Evolutionary conservation across 2,329 filamentous ascomycete species (phyloP).

Genomic region (Orbilia blumenaviensis): DNA sequence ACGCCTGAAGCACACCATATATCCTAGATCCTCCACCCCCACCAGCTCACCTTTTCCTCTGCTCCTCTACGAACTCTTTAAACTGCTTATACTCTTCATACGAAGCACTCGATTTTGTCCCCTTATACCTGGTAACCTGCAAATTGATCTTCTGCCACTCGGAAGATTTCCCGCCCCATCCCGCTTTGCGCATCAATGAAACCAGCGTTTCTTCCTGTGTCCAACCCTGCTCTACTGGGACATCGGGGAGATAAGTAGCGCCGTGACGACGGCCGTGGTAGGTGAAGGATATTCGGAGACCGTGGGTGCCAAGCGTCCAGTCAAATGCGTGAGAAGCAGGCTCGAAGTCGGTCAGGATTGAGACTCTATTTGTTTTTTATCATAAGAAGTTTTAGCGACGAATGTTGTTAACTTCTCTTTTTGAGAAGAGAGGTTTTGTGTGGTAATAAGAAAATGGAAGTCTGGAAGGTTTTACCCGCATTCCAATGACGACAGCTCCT

Average conservation of each 20-base stretch:
- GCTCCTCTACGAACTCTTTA: constrained; percentile 73
- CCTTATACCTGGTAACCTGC: constrained; percentile 84
- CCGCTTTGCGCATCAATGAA: constrained; percentile 92
- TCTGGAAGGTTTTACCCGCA: constrained; percentile 46
- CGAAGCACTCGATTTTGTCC: constrained; percentile 75
- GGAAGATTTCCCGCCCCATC: constrained; percentile 75
- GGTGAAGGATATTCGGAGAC: constrained; percentile 85
- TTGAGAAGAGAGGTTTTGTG: no score
- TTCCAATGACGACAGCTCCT: constrained; percentile 69
- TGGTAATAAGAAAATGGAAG: not conserved
- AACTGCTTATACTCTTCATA: constrained; percentile 82
- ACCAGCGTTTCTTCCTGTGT: constrained; percentile 88
- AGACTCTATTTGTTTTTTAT: constrained; percentile 76
- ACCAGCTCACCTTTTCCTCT: constrained; percentile 9
- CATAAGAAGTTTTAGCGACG: no score
- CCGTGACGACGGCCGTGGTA: constrained; percentile 77
- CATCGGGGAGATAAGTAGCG: constrained; percentile 90
- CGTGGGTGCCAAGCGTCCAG: constrained; percentile 87
- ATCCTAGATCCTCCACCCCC: no score
- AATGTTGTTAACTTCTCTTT: no score
- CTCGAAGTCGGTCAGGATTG: constrained; percentile 86
- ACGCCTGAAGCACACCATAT: not conserved
- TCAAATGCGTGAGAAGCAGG: constrained; percentile 76
- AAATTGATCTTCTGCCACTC: constrained; percentile 82
- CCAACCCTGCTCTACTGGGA: constrained; percentile 93